phyloP scores from a whole-genome alignment of 2,329 filamentous ascomycete genomes.

The Talaromyces sp. region DNA sequence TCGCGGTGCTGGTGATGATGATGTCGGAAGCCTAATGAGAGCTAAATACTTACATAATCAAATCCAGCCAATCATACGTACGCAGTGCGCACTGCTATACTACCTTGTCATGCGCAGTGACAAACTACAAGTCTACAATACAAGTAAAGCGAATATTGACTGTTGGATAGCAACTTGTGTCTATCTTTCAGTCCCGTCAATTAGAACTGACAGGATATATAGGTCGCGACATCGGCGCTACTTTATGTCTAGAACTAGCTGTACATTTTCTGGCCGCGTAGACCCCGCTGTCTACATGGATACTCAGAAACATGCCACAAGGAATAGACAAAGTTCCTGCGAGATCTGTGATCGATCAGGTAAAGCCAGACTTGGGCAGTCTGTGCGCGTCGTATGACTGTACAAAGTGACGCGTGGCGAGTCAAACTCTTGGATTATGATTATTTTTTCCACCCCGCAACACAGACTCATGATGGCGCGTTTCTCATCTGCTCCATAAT shows the following conservation, averaged over 20 bases:
- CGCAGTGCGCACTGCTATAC: too few relatives aligned
- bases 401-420: background rate
- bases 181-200: background rate
- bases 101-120: background rate
- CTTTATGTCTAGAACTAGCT: background rate
- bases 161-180: background rate
- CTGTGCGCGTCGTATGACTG: background rate
- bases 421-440: background rate
- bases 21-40: background rate
- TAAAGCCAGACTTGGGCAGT: background rate
- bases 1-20: background rate
- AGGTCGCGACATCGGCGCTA: background rate
- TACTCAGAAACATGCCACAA: background rate
- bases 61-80: background rate
- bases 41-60: background rate
- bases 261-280: background rate
- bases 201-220: background rate
- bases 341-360: background rate
- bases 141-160: background rate
- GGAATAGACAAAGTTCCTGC: background rate
- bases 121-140: background rate
- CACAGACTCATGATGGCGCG: conserved; percentile 16
- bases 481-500: conserved; percentile 64
- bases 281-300: background rate
- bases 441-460: background rate